Percentiles rank a stretch among this genome's conserved stretches.
Conservation (phyloP, 176 grass and related monocot species). For the Carex littledalei region DNA sequence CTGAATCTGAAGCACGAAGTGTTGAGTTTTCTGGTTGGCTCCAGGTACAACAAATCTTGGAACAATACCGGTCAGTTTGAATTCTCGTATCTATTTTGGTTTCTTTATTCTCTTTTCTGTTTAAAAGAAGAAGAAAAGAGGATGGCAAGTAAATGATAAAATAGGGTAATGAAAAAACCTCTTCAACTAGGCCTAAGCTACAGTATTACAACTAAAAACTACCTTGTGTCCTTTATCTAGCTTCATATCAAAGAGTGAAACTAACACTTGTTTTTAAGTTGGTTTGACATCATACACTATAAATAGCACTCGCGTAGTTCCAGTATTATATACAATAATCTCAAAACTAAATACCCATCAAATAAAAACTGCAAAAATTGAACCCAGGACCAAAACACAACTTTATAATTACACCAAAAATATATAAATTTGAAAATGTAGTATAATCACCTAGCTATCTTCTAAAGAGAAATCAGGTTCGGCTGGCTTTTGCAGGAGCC, state of each 20-base stretch:
- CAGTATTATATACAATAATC: background rate
- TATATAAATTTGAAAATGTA: background rate
- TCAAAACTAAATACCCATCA: background rate
- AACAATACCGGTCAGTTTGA: background rate
- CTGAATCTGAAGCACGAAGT: background rate
- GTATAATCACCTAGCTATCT: constrained; percentile 31
- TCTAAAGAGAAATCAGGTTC: constrained; percentile 79
- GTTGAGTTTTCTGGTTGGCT: background rate
- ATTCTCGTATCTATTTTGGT: background rate
- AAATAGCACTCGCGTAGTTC: background rate
- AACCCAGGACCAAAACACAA: background rate
- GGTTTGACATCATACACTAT: background rate
- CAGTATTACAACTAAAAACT: background rate
- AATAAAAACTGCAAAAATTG: background rate
- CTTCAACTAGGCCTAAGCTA: background rate
- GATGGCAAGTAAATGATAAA: background rate
- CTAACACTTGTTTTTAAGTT: background rate
- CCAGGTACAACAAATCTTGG: background rate
- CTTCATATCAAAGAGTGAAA: background rate
- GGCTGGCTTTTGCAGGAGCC: constrained; percentile 75
- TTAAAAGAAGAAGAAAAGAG: background rate
- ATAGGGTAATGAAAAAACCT: background rate
- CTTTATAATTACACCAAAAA: constrained; percentile 1
- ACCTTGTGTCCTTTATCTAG: background rate
- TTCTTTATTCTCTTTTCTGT: background rate